A percentile compares a stretch with the other conserved stretches of the same genome.
phyloP scores from a whole-genome alignment of 345 rosid species.

The Cardiospermum halicacabum region DNA sequence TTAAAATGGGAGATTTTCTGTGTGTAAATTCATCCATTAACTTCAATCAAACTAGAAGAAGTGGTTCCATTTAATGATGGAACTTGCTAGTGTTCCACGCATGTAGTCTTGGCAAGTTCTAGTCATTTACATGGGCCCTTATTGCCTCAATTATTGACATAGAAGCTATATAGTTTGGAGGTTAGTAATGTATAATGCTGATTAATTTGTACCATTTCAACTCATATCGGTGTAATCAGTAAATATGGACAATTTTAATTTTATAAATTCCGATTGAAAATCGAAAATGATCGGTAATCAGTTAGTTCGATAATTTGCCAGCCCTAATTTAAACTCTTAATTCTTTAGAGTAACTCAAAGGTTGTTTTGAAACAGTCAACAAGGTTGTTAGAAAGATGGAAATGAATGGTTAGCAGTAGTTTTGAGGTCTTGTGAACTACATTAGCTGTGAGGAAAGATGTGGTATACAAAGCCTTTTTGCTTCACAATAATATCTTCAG shows the following conservation, averaged over 20 bases:
- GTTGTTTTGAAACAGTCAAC: no score
- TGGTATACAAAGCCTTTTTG: neutral
- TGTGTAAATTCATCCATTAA: neutral
- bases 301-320: no score
- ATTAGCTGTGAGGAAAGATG: neutral
- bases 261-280: no score
- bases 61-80: neutral
- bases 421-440: neutral
- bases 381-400: neutral
- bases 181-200: neutral
- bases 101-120: no score
- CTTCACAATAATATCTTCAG: neutral
- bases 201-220: no score
- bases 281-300: no score
- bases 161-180: neutral
- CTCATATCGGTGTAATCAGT: no score
- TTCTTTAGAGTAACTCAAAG: no score
- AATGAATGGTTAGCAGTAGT: constrained; percentile 14
- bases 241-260: no score
- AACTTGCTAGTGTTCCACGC: no score
- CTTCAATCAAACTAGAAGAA: neutral
- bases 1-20: neutral
- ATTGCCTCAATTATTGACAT: neutral
- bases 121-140: neutral
- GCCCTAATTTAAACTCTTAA: no score